Evolutionary conservation across 306 rosid genomes (phyloP), one percentile per base, ranked within the genome.

Genomic region (Luffa aegyptiaca): DNA sequence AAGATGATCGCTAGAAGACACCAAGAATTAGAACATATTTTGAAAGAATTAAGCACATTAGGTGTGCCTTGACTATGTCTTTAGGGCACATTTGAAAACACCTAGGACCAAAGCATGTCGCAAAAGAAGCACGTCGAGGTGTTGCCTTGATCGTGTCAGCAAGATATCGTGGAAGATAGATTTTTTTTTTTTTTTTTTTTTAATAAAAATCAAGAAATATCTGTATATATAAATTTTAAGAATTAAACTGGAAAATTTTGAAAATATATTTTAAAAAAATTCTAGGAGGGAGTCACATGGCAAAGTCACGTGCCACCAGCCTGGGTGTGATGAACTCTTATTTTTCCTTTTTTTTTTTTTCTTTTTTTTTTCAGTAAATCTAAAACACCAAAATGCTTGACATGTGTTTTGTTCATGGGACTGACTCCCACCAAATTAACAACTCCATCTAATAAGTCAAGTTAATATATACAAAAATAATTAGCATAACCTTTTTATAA

Each of bases 371-470:
- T 0, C 1, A 37, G 13, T 65, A 37, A 37, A 65, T 17, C 8
- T 62, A 64, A 66, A 66, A 39, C 14, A 39, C 13, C 36, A 3
- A 1, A 71, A 6, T 9, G 57, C 42, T 71, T 71, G 77, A 71
- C 77, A 71, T 26, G 77, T 71, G 77, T 71, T 46, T 5, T 46
- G 77, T 11, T 71, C 77, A 48, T 71, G 57, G 42, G 41, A 2
- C 37, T 71, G 77, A 71, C 77, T 48, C 77, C 77, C 58, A 71
- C 77, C 77, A 11, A 71, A 71, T 71, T 71, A 71, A 14, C 77
- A 71, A 12, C 39, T 70, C 37, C 77, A 71, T 71, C 57, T 71
- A 71, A 71, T 48, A 69, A 71, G 42, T 69, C 35, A 45, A 26
- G 6, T 71, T 71, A 71, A 46, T 26, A 26, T 63, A 63, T 35